phyloP scores from a whole-genome alignment of 768 basidiomycete genomes.

The Sporobolomyces phaffii region DNA sequence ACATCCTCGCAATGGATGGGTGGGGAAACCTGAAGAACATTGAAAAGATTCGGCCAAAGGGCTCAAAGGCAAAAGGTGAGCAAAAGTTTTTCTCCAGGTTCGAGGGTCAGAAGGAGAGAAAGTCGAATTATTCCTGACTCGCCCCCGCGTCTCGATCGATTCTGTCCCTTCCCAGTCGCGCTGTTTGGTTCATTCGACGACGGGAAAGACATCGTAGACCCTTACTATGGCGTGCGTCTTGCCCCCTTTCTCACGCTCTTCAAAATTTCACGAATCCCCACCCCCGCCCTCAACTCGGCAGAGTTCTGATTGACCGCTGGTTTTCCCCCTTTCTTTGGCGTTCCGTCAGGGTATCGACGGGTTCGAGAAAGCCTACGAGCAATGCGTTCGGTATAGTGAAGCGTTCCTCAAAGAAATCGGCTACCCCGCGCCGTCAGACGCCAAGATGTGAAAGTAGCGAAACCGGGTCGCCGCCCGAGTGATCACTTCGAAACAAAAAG shows the following conservation, averaged over 20 bases:
- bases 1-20: conserved; percentile 79
- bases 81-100: neutral
- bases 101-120: too few relatives aligned
- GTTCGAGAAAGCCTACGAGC: conserved; percentile 71
- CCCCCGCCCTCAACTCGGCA: too few relatives aligned
- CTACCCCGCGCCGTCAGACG: neutral
- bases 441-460: conserved; percentile 1
- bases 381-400: conserved; percentile 66
- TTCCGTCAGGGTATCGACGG: conserved; percentile 51
- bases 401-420: conserved; percentile 54
- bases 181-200: conserved; percentile 79
- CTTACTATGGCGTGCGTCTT: conserved; percentile 53
- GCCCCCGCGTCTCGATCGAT: too few relatives aligned
- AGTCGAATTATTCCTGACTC: too few relatives aligned
- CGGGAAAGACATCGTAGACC: conserved; percentile 67
- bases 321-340: neutral
- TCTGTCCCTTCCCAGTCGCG: too few relatives aligned
- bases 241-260: too few relatives aligned
- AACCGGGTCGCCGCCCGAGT: too few relatives aligned
- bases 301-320: too few relatives aligned
- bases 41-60: conserved; percentile 51
- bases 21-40: conserved; percentile 61
- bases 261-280: too few relatives aligned
- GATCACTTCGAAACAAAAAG: too few relatives aligned
- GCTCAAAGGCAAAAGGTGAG: conserved; percentile 53